Base-by-base conservation (phyloP, 1,139 yeast species). In the Dujonia santamariae region DNA sequence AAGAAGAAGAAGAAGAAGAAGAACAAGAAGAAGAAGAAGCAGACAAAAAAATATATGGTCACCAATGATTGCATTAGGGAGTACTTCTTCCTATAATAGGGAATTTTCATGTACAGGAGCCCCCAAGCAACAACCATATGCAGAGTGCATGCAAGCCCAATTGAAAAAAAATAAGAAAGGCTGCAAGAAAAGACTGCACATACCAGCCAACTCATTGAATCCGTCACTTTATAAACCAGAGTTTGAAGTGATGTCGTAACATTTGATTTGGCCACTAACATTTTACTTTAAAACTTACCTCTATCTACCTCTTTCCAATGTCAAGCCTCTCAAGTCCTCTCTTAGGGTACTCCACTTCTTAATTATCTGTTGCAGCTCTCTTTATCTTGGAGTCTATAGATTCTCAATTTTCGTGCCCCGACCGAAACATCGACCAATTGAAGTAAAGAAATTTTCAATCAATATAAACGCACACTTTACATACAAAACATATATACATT, bases 341-440 rank as follows among this genome's bases (percentile, higher is more conserved):
- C 25, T 11, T 14, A n/a, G 9, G 9, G 9, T 9, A 9, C 22
- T 19, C 8, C n/a, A n/a, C n/a, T n/a, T n/a, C n/a, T n/a, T n/a
- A n/a, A n/a, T n/a, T n/a, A n/a, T n/a, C n/a, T n/a, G n/a, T n/a
- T n/a, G n/a, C n/a, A n/a, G n/a, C n/a, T n/a, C n/a, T n/a, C n/a
- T n/a, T n/a, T n/a, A n/a, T n/a, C n/a, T n/a, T n/a, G n/a, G n/a
- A n/a, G n/a, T n/a, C n/a, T 22, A 22, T 14, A 11, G 6, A 22
- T 14, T 11, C 25, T 11, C 25, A 7, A n/a, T n/a, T 18, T 9
- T 20, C 16, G 33, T 30, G 33, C 33, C 12, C 28, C 18, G 3
- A 25, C 29, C 28, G 18, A 24, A 31, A 14, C n/a, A 12, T 25
- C 25, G 26, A 27, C 38, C 38, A 36, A 36, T 36, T 33, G 38